These are phyloP conservation scores for Pseudocercospora cruenta DNA, from an alignment of 2,329 filamentous ascomycete species.

Conservation along the genomic window DNA sequence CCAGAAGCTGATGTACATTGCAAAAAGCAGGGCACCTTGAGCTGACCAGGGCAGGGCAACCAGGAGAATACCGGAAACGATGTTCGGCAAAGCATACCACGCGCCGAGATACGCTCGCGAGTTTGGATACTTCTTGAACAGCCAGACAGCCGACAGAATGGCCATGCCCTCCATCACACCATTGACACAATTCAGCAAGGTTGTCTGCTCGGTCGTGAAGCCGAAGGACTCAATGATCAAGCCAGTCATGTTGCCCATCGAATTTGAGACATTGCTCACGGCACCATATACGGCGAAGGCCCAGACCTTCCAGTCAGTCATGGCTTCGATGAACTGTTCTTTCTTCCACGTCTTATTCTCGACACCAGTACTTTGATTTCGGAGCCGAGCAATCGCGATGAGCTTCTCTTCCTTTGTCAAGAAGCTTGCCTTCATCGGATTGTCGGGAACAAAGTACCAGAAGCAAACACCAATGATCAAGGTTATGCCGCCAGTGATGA, in stretches of 20 bases:
- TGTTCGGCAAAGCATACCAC: constrained; percentile 15
- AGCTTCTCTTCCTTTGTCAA: constrained; percentile 34
- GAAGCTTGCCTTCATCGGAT: constrained; percentile 34
- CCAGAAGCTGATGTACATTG: constrained; percentile 21
- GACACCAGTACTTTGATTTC: constrained; percentile 53
- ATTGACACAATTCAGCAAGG: constrained; percentile 14
- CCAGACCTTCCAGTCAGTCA: constrained; percentile 50
- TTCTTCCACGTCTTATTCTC: constrained; percentile 55
- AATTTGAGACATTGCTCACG: constrained; percentile 20
- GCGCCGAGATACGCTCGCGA: constrained; percentile 20
- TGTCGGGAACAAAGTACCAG: constrained; percentile 47
- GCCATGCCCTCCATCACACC: constrained; percentile 18
- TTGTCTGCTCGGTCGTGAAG: constrained; percentile 21
- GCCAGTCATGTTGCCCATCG: constrained; percentile 19
- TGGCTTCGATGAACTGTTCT: constrained; percentile 50
- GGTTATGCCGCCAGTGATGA: constrained; percentile 50
- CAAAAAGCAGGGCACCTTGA: constrained; percentile 17
- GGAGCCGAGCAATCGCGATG: constrained; percentile 44
- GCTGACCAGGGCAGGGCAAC: constrained; percentile 14
- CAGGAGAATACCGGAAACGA: constrained; percentile 17
- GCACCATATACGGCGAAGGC: constrained; percentile 21
- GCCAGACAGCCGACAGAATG: constrained; percentile 15
- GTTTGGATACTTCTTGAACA: constrained; percentile 19
- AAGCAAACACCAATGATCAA: constrained; percentile 40
- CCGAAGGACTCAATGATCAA: constrained; percentile 22